Conservation (phyloP, 1,139 yeast genomes). For the Geotrichum reessii region DNA sequence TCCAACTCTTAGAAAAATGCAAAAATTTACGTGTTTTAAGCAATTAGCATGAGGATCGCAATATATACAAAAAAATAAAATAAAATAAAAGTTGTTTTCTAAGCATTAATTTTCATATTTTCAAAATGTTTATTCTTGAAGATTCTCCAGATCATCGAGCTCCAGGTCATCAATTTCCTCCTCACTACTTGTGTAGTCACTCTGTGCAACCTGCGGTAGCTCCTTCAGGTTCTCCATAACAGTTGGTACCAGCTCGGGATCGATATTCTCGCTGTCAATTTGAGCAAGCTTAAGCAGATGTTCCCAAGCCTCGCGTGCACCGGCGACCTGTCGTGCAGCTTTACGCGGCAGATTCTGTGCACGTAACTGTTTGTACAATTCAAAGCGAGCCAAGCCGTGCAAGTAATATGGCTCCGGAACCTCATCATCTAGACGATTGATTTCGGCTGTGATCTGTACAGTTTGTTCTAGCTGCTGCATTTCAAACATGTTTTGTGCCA, state of each 20-base stretch:
- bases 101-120: background rate
- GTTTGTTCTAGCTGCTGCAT: slow-evolving; percentile 65
- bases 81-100: background rate
- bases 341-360: slow-evolving; percentile 19
- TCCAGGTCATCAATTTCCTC: slow-evolving; percentile 23
- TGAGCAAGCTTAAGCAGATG: slow-evolving; percentile 26
- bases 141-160: slow-evolving; percentile 21
- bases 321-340: slow-evolving; percentile 30
- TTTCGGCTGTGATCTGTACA: slow-evolving; percentile 51
- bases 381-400: slow-evolving; percentile 69
- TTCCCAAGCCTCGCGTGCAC: slow-evolving; percentile 33
- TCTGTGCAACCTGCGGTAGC: slow-evolving; percentile 35
- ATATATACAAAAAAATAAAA: background rate
- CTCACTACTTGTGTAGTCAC: slow-evolving; percentile 28
- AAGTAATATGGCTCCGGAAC: slow-evolving; percentile 73
- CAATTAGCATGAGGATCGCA: background rate
- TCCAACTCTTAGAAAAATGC: background rate
- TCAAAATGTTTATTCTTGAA: slow-evolving; percentile 15
- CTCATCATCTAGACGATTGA: slow-evolving; percentile 76
- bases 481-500: slow-evolving; percentile 57
- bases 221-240: slow-evolving; percentile 31
- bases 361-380: slow-evolving; percentile 32
- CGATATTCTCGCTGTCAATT: slow-evolving; percentile 26
- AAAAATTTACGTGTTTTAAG: background rate
- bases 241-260: slow-evolving; percentile 31